Evolutionary conservation across 2,329 filamentous ascomycete species (phyloP).

Genomic region (Aphanoascus verrucosus): DNA sequence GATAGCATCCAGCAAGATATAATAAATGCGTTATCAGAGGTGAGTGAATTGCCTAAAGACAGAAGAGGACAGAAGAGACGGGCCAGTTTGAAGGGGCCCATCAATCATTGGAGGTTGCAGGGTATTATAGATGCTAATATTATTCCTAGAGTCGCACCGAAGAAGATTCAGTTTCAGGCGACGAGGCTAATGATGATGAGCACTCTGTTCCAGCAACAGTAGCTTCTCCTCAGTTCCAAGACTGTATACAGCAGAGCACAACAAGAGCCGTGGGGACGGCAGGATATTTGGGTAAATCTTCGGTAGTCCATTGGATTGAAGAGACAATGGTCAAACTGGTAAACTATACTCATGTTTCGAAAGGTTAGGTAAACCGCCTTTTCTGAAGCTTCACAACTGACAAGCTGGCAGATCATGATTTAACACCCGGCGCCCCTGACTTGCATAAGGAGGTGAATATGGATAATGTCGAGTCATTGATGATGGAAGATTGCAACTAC

Average conservation of each 20-base stretch:
- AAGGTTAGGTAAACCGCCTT: slow-evolving; percentile 6
- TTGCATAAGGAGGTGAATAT: not conserved
- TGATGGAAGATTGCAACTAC: slow-evolving; percentile 27
- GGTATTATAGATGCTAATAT: not conserved
- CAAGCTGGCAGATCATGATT: slow-evolving; percentile 2
- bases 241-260: slow-evolving; percentile 10
- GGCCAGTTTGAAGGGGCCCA: not conserved
- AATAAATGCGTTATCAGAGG: slow-evolving; percentile 15
- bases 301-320: slow-evolving; percentile 16
- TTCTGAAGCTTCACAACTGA: not conserved
- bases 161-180: slow-evolving; percentile 13
- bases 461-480: slow-evolving; percentile 4
- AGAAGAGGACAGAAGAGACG: not conserved
- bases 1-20: slow-evolving; percentile 15
- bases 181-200: slow-evolving; percentile 17
- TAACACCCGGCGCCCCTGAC: not conserved
- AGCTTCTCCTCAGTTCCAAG: slow-evolving; percentile 13
- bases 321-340: slow-evolving; percentile 12
- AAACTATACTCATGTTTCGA: not conserved
- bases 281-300: slow-evolving; percentile 17
- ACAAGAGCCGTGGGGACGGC: slow-evolving; percentile 3
- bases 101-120: not conserved
- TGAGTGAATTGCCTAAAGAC: slow-evolving; percentile 4
- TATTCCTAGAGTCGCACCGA: slow-evolving; percentile 12
- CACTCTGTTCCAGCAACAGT: slow-evolving; percentile 10